phyloP scores from a whole-genome alignment of 345 rosid genomes.

The Orychophragmus violaceus region DNA sequence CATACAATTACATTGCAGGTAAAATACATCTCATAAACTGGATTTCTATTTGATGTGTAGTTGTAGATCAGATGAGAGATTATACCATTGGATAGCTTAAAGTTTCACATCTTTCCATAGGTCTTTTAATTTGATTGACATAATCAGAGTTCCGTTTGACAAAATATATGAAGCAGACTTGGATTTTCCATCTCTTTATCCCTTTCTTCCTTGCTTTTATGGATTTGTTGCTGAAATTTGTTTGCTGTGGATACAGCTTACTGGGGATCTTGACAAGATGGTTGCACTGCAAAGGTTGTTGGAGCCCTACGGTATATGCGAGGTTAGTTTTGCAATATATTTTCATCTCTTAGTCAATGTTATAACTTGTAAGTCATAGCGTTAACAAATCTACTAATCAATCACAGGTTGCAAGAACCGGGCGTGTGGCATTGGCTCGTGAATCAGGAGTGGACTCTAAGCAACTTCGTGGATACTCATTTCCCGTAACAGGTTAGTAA shows the following conservation, averaged over 20 bases:
- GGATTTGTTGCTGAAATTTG: background rate
- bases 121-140: background rate
- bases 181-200: background rate
- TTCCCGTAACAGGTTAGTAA: constrained; percentile 40
- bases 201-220: background rate
- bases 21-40: background rate
- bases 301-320: constrained; percentile 95
- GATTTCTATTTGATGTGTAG: background rate
- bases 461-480: constrained; percentile 78
- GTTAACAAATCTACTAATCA: background rate
- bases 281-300: constrained; percentile 85
- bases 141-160: background rate
- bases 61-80: background rate
- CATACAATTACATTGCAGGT: constrained; percentile 76
- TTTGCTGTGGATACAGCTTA: constrained; percentile 46
- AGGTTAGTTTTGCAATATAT: constrained; percentile 44
- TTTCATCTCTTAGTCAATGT: background rate
- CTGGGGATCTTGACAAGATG: constrained; percentile 92
- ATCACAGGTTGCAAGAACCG: constrained; percentile 82
- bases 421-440: constrained; percentile 78
- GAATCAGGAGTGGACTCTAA: constrained; percentile 92
- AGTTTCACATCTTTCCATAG: background rate
- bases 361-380: background rate
- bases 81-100: background rate
- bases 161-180: background rate